Conservation (phyloP, 768 basidiomycete species). For the Boletus insuetus region DNA sequence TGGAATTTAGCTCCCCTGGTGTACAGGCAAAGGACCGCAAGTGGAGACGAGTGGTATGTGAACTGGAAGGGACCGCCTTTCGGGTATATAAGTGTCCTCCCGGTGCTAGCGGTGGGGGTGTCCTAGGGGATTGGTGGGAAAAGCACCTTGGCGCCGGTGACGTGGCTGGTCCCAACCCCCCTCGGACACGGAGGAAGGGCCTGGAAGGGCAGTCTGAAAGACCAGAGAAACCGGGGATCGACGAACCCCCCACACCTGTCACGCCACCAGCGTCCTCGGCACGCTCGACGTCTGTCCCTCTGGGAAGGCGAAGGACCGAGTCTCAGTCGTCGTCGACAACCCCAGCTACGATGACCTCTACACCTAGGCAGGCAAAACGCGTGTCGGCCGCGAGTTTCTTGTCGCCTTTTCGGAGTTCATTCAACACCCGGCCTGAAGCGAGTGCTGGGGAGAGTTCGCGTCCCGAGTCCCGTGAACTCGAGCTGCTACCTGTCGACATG, state of each 20-base stretch:
- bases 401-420: conserved; percentile 24
- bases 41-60: conserved; percentile 86
- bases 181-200: conserved; percentile 18
- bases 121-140: conserved; percentile 77
- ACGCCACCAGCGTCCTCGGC: not conserved
- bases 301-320: conserved; percentile 13
- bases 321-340: conserved; percentile 27
- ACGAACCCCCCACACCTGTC: conserved; percentile 2
- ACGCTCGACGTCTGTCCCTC: conserved; percentile 5
- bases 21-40: conserved; percentile 87
- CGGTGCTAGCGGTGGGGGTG: conserved; percentile 43
- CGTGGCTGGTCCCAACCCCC: conserved; percentile 33
- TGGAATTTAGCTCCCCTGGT: conserved; percentile 87
- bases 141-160: conserved; percentile 72
- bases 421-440: conserved; percentile 6
- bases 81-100: conserved; percentile 62
- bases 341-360: conserved; percentile 11
- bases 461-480: conserved; percentile 14
- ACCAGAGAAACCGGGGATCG: conserved; percentile 22
- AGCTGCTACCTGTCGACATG: conserved; percentile 23
- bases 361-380: conserved; percentile 22
- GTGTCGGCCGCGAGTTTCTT: conserved; percentile 29
- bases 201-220: conserved; percentile 25
- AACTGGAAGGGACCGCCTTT: conserved; percentile 90
- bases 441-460: conserved; percentile 9